phyloP scores from a whole-genome alignment of 176 grass and related monocot genomes.

The Calamus simplicifolius region DNA sequence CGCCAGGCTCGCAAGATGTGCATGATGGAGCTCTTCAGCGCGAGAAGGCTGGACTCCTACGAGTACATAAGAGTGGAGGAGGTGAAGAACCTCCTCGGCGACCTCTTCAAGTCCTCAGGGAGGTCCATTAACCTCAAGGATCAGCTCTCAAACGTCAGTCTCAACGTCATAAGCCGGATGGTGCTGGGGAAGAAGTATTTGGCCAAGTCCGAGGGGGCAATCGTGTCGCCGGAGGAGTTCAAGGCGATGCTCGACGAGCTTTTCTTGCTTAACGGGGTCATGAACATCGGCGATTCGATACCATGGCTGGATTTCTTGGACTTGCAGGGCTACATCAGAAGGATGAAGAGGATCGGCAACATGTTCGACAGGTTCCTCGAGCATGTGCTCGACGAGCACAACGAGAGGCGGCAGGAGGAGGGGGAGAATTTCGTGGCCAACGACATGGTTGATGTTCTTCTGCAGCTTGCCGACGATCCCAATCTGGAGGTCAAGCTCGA shows the following conservation, averaged over 20 bases:
- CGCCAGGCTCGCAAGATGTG: slow-evolving; percentile 5
- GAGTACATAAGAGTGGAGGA: slow-evolving; percentile 14
- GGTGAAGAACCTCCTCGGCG: neutral
- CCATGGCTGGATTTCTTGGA: slow-evolving; percentile 11
- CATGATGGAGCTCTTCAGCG: neutral
- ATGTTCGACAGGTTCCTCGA: neutral
- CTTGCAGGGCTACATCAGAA: slow-evolving; percentile 2
- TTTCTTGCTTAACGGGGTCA: slow-evolving; percentile 4
- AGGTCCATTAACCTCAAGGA: neutral
- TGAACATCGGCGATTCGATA: slow-evolving; percentile 7
- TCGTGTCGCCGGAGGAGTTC: slow-evolving; percentile 13
- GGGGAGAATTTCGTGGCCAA: neutral
- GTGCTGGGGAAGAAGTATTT: slow-evolving; percentile 7
- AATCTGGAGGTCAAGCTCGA: no score
- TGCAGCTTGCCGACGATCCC: no score
- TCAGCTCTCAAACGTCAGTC: neutral
- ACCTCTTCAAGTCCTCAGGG: neutral
- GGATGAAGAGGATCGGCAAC: slow-evolving; percentile 9
- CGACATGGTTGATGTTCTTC: no score
- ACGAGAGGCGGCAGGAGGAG: neutral
- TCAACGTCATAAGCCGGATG: slow-evolving; percentile 4
- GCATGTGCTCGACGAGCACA: slow-evolving; percentile 1
- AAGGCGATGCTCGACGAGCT: slow-evolving; percentile 13
- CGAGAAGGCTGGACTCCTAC: neutral
- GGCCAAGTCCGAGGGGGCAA: neutral